Evolutionary conservation across 2,329 filamentous ascomycete genomes (phyloP), one percentile per base, ranked within the genome.

Genomic region (Aspergillus sp.): DNA sequence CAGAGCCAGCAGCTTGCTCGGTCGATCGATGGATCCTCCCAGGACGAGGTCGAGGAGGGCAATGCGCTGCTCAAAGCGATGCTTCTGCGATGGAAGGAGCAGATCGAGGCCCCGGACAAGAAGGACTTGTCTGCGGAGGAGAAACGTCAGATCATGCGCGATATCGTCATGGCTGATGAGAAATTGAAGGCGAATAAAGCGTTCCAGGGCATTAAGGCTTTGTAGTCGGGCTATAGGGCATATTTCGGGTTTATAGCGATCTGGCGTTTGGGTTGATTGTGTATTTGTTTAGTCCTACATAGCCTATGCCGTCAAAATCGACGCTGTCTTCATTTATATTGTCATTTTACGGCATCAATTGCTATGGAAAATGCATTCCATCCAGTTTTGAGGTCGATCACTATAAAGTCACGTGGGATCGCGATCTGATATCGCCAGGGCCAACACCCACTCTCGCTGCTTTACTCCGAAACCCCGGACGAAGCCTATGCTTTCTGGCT

Each of bases 11-110:
- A 49, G n/a, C 29, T 49, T 13, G 31, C 47, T 1, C 46, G 49
- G 27, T 45, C 50, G 4, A 41, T 61, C 14, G 58, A 64, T 16
- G 53, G 53, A 45, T 86, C 85, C 54, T 82, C 74, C 43, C 86
- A 86, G 50, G 74, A 86, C 42, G 86, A 98, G 45, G 82, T 96
- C 1, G 86, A 94, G 48, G 77, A 89, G 55, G 91, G 91, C 5
- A 94, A 82, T 54, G 74, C 73, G 15, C 65, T 93, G 61, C 68
- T 98, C 30, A 96, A 96, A 64, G 74, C 80, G 29, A 71, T 95
- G 52, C 63, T 98, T 37, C 63, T 82, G 25, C 74, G 77, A 55
- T 98, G 91, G 91, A 95, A 93, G 68, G 71, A 75, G 32, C 68
- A 75, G 44, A 68, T 77, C 6, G 80, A 89, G 55, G 74, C 77